Evolutionary conservation across 495 filamentous ascomycete species (phyloP).

Genomic region (Aspergillus nidulans): DNA sequence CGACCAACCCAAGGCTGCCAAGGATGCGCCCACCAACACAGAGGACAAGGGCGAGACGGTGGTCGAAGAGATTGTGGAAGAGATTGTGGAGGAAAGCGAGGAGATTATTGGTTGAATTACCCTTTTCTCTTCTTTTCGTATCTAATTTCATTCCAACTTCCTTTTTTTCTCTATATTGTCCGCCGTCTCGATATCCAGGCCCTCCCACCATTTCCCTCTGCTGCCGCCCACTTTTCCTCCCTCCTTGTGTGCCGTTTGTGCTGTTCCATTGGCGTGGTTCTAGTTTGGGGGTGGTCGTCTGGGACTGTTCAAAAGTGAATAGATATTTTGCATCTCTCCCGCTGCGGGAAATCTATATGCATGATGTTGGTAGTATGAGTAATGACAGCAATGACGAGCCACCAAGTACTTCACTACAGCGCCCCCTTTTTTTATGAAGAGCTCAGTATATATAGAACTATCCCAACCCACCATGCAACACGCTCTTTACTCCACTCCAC

Average conservation of each 20-base stretch:
- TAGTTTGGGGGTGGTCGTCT: slow-evolving; percentile 11
- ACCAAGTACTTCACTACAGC: slow-evolving; percentile 3
- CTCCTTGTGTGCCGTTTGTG: slow-evolving; percentile 18
- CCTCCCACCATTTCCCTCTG: slow-evolving; percentile 12
- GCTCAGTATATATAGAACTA: neutral
- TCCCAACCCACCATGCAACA: slow-evolving; percentile 3
- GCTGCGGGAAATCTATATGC: slow-evolving; percentile 16
- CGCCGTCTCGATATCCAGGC: slow-evolving; percentile 20
- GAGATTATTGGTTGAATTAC: slow-evolving; percentile 58
- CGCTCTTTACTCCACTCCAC: neutral
- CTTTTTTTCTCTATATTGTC: slow-evolving; percentile 20
- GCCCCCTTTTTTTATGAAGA: neutral
- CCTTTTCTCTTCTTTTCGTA: slow-evolving; percentile 28
- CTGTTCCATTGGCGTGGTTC: slow-evolving; percentile 19
- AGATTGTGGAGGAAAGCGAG: slow-evolving; percentile 90
- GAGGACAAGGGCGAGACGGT: slow-evolving; percentile 63
- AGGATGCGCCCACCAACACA: slow-evolving; percentile 39
- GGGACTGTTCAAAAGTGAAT: slow-evolving; percentile 24
- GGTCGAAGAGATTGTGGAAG: slow-evolving; percentile 86
- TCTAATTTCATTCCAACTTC: slow-evolving; percentile 39
- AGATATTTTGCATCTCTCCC: slow-evolving; percentile 28
- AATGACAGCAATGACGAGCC: slow-evolving; percentile 24
- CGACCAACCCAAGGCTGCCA: slow-evolving; percentile 51
- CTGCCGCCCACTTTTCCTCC: slow-evolving; percentile 4
- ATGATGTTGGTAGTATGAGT: slow-evolving; percentile 26